phyloP scores from a whole-genome alignment of 2,329 filamentous ascomycete species.

The Fusarium coicis region DNA sequence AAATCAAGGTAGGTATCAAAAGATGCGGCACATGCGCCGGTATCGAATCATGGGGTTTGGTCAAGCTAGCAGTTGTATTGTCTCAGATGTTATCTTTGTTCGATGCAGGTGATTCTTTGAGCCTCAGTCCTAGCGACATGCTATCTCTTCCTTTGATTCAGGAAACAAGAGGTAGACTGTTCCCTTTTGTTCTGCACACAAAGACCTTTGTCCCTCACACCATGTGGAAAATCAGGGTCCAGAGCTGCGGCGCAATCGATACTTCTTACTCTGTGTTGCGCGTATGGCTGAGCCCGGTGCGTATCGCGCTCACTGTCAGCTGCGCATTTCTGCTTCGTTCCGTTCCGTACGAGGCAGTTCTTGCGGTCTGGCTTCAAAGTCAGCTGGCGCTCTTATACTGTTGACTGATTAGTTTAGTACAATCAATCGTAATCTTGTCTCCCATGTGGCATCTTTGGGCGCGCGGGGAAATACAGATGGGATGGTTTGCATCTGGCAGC shows the following conservation, averaged over 20 bases:
- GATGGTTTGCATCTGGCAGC: conserved; percentile 29
- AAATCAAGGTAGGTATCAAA: neutral
- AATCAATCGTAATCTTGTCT: neutral
- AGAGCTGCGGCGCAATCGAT: conserved; percentile 10
- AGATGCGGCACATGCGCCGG: conserved; percentile 29
- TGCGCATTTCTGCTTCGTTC: conserved; percentile 9
- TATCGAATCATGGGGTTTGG: conserved; percentile 35
- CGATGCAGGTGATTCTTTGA: conserved; percentile 29
- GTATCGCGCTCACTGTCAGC: conserved; percentile 16
- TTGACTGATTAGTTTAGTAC: neutral
- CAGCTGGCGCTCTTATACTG: conserved; percentile 4
- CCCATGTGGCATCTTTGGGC: conserved; percentile 18
- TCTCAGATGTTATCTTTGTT: conserved; percentile 23
- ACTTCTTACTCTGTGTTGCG: neutral
- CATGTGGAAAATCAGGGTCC: conserved; percentile 25
- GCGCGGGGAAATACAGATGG: conserved; percentile 9
- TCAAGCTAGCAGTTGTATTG: conserved; percentile 15
- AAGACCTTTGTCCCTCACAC: neutral
- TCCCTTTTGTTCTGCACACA: neutral
- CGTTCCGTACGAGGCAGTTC: conserved; percentile 5
- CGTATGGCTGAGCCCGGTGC: conserved; percentile 12
- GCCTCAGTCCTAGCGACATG: conserved; percentile 8
- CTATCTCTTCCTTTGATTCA: neutral
- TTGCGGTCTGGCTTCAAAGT: conserved; percentile 12
- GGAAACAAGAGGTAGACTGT: neutral